A percentile compares a stretch with the other conserved stretches of the same genome.
Evolutionary conservation across 345 rosid species (phyloP).

Genomic region (Bruguiera gymnorhiza): DNA sequence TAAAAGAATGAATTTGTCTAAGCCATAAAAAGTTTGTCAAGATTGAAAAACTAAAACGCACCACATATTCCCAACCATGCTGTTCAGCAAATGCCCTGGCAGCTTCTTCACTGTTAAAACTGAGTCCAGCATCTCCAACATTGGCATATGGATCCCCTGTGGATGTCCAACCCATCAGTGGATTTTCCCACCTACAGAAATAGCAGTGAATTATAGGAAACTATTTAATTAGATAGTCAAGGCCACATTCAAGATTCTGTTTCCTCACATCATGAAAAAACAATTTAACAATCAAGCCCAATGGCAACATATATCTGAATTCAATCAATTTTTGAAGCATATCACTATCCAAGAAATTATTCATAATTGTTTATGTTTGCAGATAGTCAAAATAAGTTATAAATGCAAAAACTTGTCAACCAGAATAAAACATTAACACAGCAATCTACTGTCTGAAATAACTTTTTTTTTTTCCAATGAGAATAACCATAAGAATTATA

Average conservation of each 20-base stretch:
- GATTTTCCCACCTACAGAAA: conserved; percentile 88
- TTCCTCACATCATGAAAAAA: too few relatives aligned
- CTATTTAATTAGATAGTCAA: not conserved
- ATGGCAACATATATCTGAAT: too few relatives aligned
- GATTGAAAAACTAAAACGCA: conserved; percentile 20
- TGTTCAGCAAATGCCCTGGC: conserved; percentile 81
- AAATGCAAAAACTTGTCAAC: too few relatives aligned
- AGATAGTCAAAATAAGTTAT: too few relatives aligned
- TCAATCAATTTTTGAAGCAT: too few relatives aligned
- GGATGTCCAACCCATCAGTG: conserved; percentile 99
- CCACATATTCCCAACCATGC: conserved; percentile 92
- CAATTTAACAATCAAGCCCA: too few relatives aligned
- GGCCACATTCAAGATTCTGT: not conserved
- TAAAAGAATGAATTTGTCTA: not conserved
- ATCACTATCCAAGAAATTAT: too few relatives aligned
- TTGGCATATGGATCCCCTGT: conserved; percentile 99
- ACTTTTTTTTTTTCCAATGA: too few relatives aligned
- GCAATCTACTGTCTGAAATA: too few relatives aligned
- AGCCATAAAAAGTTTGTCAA: not conserved
- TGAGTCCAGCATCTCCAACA: conserved; percentile 85
- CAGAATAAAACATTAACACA: too few relatives aligned
- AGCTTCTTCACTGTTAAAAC: conserved; percentile 74
- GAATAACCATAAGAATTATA: too few relatives aligned
- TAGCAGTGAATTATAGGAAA: not conserved
- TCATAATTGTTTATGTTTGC: too few relatives aligned